Evolutionary conservation across 2,329 filamentous ascomycete genomes (phyloP).

Genomic region (Colletotrichum brevisporum): DNA sequence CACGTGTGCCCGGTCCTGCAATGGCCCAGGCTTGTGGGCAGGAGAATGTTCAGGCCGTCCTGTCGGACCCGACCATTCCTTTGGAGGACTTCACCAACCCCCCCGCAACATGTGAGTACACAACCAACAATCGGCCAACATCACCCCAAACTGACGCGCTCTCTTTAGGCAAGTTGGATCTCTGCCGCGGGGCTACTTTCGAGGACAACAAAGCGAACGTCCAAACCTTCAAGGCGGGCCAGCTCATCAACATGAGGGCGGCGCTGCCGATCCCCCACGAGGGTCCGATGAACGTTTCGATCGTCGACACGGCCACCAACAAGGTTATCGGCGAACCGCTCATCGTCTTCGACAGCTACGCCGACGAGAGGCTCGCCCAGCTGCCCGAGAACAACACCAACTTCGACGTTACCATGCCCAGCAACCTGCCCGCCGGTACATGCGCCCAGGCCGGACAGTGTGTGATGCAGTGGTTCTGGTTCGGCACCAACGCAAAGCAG

Average conservation of each 20-base stretch:
- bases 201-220: constrained; percentile 60
- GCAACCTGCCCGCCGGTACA: constrained; percentile 44
- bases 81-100: constrained; percentile 48
- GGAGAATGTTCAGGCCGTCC: constrained; percentile 51
- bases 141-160: neutral
- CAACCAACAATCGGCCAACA: neutral
- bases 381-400: constrained; percentile 58
- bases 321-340: constrained; percentile 66
- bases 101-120: constrained; percentile 47
- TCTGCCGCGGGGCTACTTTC: constrained; percentile 63
- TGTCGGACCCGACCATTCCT: constrained; percentile 53
- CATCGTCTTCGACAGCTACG: constrained; percentile 69
- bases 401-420: constrained; percentile 58
- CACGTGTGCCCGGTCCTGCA: constrained; percentile 58
- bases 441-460: constrained; percentile 51
- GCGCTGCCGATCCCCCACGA: constrained; percentile 60
- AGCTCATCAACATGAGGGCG: constrained; percentile 58
- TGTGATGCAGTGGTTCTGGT: constrained; percentile 63
- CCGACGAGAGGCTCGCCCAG: constrained; percentile 55
- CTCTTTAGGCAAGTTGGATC: constrained; percentile 49
- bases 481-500: constrained; percentile 52
- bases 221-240: constrained; percentile 58
- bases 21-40: constrained; percentile 61
- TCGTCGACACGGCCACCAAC: constrained; percentile 68
- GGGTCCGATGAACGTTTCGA: constrained; percentile 67